Evolutionary conservation across 192 early-diverging fungal species (phyloP).

Genomic region (Lobosporangium transversale): DNA sequence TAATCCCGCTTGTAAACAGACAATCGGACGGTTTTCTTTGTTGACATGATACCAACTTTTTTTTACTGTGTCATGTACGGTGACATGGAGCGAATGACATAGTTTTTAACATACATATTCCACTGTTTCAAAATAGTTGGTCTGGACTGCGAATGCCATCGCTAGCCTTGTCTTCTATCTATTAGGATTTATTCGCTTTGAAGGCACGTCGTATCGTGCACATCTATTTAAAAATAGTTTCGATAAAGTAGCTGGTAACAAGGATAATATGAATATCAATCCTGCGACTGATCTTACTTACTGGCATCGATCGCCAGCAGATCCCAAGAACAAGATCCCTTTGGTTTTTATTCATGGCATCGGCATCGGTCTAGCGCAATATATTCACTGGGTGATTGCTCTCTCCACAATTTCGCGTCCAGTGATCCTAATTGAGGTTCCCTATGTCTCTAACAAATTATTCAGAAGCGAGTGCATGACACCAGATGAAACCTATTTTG

Average conservation of each 20-base stretch:
- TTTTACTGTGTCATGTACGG: not conserved
- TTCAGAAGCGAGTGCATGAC: constrained; percentile 60
- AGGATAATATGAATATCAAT: not conserved
- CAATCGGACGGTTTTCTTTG: too few species aligned
- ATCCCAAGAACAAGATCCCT: constrained; percentile 56
- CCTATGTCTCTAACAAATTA: constrained; percentile 74
- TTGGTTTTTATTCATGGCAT: constrained; percentile 79
- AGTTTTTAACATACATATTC: not conserved
- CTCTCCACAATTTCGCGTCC: constrained; percentile 58
- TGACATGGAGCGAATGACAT: too few species aligned
- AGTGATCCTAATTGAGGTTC: constrained; percentile 65
- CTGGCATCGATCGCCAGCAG: constrained; percentile 25
- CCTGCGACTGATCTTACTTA: constrained; percentile 32
- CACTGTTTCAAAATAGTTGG: too few species aligned
- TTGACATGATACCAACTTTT: too few species aligned
- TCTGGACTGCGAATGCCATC: constrained; percentile 29
- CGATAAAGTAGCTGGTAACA: too few species aligned
- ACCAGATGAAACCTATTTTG: constrained; percentile 63
- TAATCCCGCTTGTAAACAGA: too few species aligned
- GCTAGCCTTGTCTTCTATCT: constrained; percentile 13
- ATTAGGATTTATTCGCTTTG: constrained; percentile 28
- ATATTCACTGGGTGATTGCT: constrained; percentile 61
- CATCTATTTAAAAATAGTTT: constrained; percentile 30
- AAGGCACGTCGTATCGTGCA: constrained; percentile 7
- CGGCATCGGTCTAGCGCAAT: constrained; percentile 66